Evolutionary conservation across 805 yeast genomes (phyloP), one percentile per base, ranked within the genome.

Genomic region (Hagleromyces aurorensis): DNA sequence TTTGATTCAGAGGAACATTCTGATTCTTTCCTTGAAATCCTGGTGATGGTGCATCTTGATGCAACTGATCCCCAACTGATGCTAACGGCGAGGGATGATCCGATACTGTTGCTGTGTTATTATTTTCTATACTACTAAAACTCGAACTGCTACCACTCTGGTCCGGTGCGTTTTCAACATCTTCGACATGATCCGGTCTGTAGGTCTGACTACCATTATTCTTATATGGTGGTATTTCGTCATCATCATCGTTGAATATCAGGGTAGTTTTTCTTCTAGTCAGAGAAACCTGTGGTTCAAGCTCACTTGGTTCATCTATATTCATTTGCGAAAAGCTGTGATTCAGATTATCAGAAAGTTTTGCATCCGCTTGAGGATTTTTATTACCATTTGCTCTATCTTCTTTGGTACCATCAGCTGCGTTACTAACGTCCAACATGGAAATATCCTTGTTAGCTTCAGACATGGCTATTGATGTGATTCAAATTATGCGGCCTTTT

Each of bases 211-310:
- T n/a, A n/a, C n/a, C n/a, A n/a, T n/a, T n/a, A n/a, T n/a, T n/a
- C n/a, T n/a, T n/a, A 17, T 33, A 33, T 13, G 37, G 37, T 9
- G 37, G 37, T 16, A 33, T 33, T 20, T 33, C 37, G 17, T 75
- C 82, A 24, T 65, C 64, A 20, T 80, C 89, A 36, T 78, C 86
- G 1, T 78, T 72, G 22, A 83, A 66, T 10, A 82, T 73, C 30
- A 82, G 44, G 0, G 91, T 80, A 2, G 87, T 77, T 53, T 77
- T 78, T 40, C 85, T 65, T 44, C 83, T 65, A 19, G 50, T 24
- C 16, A 48, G 29, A 25, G 61, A 51, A 24, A 45, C 43, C 27
- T 31, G 37, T 18, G 29, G 26, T 22, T 36, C 43, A 17, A 45
- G 21, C 19, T 39, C 52, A 21, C 42, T 38, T 6, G 49, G 40